These are phyloP conservation scores for Shiraia sp. DNA, from an alignment of 2,329 filamentous ascomycete species.

Conservation along the genomic window DNA sequence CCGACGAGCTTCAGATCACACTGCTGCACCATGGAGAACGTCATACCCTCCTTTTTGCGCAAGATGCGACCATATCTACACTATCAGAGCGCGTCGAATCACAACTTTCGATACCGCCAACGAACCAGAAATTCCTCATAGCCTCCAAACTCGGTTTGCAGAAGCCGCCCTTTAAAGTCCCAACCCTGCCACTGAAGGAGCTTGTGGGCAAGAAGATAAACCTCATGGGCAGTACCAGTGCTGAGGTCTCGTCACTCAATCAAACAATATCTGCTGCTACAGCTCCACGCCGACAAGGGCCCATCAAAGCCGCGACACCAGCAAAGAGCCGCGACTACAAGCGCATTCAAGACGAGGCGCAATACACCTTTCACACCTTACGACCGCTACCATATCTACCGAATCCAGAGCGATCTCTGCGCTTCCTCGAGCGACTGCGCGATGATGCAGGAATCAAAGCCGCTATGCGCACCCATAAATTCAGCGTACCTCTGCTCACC, in stretches of 20 bases:
- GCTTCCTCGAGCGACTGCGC: slow-evolving; percentile 74
- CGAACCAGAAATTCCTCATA: slow-evolving; percentile 70
- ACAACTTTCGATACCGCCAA: slow-evolving; percentile 61
- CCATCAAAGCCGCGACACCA: slow-evolving; percentile 46
- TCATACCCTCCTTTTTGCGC: slow-evolving; percentile 53
- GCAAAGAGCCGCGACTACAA: slow-evolving; percentile 51
- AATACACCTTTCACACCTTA: slow-evolving; percentile 81
- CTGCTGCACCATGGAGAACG: slow-evolving; percentile 60
- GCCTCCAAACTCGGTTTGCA: slow-evolving; percentile 67
- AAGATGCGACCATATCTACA: slow-evolving; percentile 58
- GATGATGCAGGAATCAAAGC: slow-evolving; percentile 83
- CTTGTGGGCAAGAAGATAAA: slow-evolving; percentile 64
- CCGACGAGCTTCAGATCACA: slow-evolving; percentile 45
- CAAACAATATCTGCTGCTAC: slow-evolving; percentile 44
- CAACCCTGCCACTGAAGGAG: slow-evolving; percentile 53
- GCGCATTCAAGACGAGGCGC: slow-evolving; percentile 59
- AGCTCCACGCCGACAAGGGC: slow-evolving; percentile 45
- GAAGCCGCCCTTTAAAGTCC: slow-evolving; percentile 66
- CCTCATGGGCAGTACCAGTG: slow-evolving; percentile 65
- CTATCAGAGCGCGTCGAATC: slow-evolving; percentile 63
- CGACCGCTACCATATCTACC: slow-evolving; percentile 78
- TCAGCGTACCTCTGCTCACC: slow-evolving; percentile 81
- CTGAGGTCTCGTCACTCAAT: slow-evolving; percentile 62
- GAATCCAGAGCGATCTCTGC: slow-evolving; percentile 69
- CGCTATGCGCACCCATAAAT: slow-evolving; percentile 82